A percentile compares a stretch with the other conserved stretches of the same genome.
Evolutionary conservation across 352 stramenopile species (phyloP).

Genomic region (Phytophthora hybrid): DNA sequence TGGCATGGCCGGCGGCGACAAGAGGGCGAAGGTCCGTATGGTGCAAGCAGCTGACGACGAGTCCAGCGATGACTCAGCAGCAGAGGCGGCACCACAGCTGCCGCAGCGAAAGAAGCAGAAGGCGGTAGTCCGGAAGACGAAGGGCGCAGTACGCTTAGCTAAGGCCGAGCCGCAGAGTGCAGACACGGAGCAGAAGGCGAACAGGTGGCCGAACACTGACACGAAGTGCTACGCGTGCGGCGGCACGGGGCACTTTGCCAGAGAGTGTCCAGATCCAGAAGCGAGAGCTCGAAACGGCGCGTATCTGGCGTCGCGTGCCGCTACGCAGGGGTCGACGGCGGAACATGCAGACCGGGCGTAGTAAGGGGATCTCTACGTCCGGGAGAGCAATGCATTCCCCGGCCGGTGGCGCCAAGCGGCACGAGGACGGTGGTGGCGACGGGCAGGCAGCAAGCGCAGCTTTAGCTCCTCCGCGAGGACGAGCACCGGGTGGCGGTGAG

Average conservation of each 20-base stretch:
- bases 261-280: not conserved
- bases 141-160: not conserved
- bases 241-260: not conserved
- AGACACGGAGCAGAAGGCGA: no score
- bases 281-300: not conserved
- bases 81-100: not conserved
- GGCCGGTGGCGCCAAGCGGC: not conserved
- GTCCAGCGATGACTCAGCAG: not conserved
- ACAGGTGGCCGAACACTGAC: not conserved
- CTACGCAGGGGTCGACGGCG: not conserved
- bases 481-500: not conserved
- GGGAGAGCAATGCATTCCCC: not conserved
- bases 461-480: not conserved
- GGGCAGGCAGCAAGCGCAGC: no score
- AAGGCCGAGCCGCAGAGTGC: not conserved
- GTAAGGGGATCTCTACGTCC: not conserved
- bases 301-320: not conserved
- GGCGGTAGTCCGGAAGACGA: not conserved
- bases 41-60: not conserved
- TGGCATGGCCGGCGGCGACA: not conserved
- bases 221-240: not conserved
- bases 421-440: not conserved
- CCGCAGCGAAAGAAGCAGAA: not conserved
- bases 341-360: not conserved
- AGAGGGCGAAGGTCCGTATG: not conserved